A percentile compares a stretch with the other conserved stretches of the same genome.
These are phyloP conservation scores for Podaxis mareebaensis DNA, from an alignment of 768 basidiomycete species.

Conservation along the genomic window DNA sequence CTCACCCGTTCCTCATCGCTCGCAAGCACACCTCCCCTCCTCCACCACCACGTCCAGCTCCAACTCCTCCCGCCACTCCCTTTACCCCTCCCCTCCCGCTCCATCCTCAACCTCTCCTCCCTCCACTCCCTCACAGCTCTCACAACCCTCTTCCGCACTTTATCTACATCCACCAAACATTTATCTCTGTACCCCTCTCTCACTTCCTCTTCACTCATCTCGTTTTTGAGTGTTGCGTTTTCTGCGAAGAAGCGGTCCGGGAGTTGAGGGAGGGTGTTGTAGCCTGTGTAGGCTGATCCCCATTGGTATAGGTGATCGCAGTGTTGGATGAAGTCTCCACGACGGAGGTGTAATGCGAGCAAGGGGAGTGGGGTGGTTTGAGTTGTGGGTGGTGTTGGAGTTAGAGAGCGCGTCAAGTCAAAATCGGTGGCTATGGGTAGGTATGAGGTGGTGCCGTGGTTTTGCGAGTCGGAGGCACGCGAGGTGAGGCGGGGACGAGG, in stretches of 20 bases:
- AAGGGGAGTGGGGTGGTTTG: conserved; percentile 37
- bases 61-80: background rate
- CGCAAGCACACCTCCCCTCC: no score
- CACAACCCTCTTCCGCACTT: conserved; percentile 46
- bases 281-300: conserved; percentile 45
- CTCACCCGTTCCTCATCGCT: conserved; percentile 7
- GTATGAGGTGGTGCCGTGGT: background rate
- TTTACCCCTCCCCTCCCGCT: background rate
- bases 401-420: background rate
- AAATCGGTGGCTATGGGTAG: background rate
- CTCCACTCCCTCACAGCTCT: conserved; percentile 30
- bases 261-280: conserved; percentile 53
- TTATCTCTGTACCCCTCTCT: conserved; percentile 38
- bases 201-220: conserved; percentile 26
- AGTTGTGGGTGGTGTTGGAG: conserved; percentile 1
- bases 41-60: conserved; percentile 7
- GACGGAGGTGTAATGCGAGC: conserved; percentile 56
- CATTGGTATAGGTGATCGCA: conserved; percentile 44
- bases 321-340: conserved; percentile 55
- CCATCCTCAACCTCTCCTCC: conserved; percentile 20
- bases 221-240: conserved; percentile 5
- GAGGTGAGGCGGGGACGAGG: conserved; percentile 3
- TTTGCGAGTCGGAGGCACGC: background rate
- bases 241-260: conserved; percentile 42
- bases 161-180: conserved; percentile 53